Evolutionary conservation across 2,329 filamentous ascomycete genomes (phyloP).

Genomic region (Aspergillus flavus): DNA sequence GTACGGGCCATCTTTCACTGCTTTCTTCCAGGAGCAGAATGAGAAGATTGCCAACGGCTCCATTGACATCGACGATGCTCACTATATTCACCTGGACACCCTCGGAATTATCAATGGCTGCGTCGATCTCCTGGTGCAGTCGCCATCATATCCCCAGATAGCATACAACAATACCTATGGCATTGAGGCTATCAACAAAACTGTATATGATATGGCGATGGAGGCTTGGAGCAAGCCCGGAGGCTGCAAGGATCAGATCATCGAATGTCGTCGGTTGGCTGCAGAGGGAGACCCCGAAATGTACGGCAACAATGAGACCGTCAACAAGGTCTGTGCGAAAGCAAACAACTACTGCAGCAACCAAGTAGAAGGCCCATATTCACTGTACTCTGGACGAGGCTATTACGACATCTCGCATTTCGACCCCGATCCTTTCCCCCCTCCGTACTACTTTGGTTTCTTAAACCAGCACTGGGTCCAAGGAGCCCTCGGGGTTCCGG

Average conservation of each 20-base stretch:
- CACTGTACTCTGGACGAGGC: slow-evolving; percentile 46
- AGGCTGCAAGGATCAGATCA: slow-evolving; percentile 59
- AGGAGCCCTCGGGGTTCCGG: slow-evolving; percentile 58
- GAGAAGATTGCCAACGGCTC: slow-evolving; percentile 40
- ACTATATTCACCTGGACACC: slow-evolving; percentile 53
- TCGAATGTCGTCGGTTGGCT: slow-evolving; percentile 53
- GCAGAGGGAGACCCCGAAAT: slow-evolving; percentile 54
- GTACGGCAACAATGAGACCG: slow-evolving; percentile 47
- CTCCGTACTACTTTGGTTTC: slow-evolving; percentile 57
- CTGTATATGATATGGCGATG: slow-evolving; percentile 50
- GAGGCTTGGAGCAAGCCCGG: slow-evolving; percentile 47
- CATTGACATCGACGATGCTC: slow-evolving; percentile 26
- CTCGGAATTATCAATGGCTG: slow-evolving; percentile 61
- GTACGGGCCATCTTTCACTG: slow-evolving; percentile 46
- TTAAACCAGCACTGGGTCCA: slow-evolving; percentile 62
- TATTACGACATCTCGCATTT: slow-evolving; percentile 62
- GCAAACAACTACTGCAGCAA: slow-evolving; percentile 51
- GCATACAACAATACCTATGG: slow-evolving; percentile 63
- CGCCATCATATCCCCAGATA: slow-evolving; percentile 53
- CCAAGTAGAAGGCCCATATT: slow-evolving; percentile 50
- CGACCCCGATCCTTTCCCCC: slow-evolving; percentile 55
- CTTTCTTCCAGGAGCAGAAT: slow-evolving; percentile 47
- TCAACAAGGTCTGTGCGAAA: slow-evolving; percentile 48
- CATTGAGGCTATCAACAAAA: slow-evolving; percentile 54
- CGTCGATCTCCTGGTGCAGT: slow-evolving; percentile 54